Evolutionary conservation across 352 stramenopile genomes (phyloP), one percentile per base, ranked within the genome.

Genomic region (Thalassiosira oceanica): DNA sequence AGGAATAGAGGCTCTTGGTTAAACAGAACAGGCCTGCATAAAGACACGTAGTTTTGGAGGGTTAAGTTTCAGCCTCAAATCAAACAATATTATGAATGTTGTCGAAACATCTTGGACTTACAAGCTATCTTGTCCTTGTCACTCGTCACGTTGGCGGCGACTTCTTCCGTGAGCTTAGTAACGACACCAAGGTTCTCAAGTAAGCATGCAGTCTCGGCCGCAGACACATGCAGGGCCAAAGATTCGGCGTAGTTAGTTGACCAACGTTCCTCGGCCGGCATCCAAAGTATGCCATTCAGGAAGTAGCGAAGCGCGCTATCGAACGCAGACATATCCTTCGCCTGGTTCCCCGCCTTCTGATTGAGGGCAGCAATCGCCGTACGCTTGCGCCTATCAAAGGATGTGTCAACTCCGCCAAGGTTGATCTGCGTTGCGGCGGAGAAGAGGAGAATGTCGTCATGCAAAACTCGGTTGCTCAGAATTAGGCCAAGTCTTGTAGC

Each of bases 211-310:
- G 46, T 46, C 10, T 71, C 60, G 21, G 48, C 42, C 10, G 51
- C 57, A 26, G 52, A 28, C n/a, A 61, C 44, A 48, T 50, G 66
- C 23, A 77, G 29, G 6, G 61, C 52, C 21, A 77, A 11, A 37
- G 50, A 66, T 10, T 71, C 46, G 11, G 4, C 0, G 41, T 70
- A 70, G 8, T 66, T 13, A 18, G 10, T n/a, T 27, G 43, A n/a
- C 66, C 66, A 77, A 26, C 55, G 44, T 10, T 70, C 53, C 15
- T 66, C 41, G 18, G 11, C 20, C 27, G 23, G 27, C 11, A 77
- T 27, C 18, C 69, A 77, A 1, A 51, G 62, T 46, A 77, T 70
- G 5, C 66, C 57, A 23, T 77, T 33, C 26, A 65, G 27, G 52
- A 71, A 77, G 13, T 61, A 50, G 16, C 56, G 36, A 11, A 56